Evolutionary conservation across 495 filamentous ascomycete species (phyloP), one percentile per base, ranked within the genome.

Genomic region (Neurospora sp.): DNA sequence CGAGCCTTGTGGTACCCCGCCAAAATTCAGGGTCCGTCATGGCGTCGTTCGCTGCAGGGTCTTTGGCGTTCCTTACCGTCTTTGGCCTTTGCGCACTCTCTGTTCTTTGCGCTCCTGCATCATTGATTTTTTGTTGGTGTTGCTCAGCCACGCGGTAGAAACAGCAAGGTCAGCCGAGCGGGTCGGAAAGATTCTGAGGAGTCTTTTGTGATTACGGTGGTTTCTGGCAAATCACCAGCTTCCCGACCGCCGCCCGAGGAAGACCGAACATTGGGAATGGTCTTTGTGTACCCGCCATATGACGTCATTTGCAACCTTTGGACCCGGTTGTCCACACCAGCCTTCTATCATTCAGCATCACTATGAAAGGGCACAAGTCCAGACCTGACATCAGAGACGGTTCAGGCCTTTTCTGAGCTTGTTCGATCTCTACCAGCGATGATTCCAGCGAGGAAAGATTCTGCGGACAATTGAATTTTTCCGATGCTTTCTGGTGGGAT

Each of bases 21-120:
- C 47, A 37, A 71, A 68, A 68, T 59, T 71, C 73, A 71, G 70
- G 73, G 73, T 71, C 73, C 70, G 47, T 31, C 70, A 71, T 74
- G 70, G 73, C 73, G 73, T 74, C 27, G 70, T 27, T 74, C 70
- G 70, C 69, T 74, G 73, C 73, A 74, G 73, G 73, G 73, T 74
- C 73, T 65, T 65, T 65, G 53, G 27, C 27, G 14, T 37, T 65
- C 53, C 7, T 18, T 65, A 35, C 53, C 53, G 14, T 65, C 27
- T 35, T 65, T 65, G 53, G 53, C 53, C 27, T 35, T 61, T 35
- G 53, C 22, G 53, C 53, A 16, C 22, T 27, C 22, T 61, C 53
- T 16, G 53, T 61, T 35, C 12, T 65, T 65, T 35, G 53, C 53
- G 7, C 53, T 65, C 31, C 53, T 65, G 53, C 53, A 65, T 65